These are phyloP conservation scores for Aspergillus nomiae DNA, from an alignment of 2,329 filamentous ascomycete species.

Conservation along the genomic window DNA sequence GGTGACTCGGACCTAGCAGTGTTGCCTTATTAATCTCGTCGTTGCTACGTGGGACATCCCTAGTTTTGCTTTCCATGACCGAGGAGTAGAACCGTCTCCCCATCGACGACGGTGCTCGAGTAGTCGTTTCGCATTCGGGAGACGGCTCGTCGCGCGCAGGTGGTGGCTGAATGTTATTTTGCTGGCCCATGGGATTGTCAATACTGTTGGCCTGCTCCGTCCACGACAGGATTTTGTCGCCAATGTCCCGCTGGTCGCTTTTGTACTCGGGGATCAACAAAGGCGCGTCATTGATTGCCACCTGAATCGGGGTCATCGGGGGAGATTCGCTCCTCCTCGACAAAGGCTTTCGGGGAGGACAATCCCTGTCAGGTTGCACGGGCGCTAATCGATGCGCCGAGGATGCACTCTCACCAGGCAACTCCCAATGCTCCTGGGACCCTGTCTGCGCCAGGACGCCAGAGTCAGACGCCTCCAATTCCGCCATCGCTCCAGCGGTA, in stretches of 20 bases:
- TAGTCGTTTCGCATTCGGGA: background rate
- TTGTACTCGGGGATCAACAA: background rate
- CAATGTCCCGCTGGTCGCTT: background rate
- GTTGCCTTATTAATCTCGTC: background rate
- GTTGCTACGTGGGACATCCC: background rate
- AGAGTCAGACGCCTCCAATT: background rate
- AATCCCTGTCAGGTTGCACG: background rate
- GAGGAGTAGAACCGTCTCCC: constrained; percentile 9
- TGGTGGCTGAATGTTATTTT: background rate
- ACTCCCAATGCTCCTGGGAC: background rate
- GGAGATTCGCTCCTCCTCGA: background rate
- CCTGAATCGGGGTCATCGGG: constrained; percentile 1
- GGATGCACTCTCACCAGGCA: background rate
- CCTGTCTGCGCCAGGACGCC: background rate
- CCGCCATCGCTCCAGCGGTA: background rate
- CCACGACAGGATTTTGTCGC: background rate
- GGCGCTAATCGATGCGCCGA: background rate
- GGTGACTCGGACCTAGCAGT: background rate
- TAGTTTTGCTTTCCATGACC: background rate
- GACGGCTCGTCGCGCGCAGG: background rate
- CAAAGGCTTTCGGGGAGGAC: constrained; percentile 4
- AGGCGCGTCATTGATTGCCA: constrained; percentile 2
- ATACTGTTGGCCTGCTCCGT: constrained; percentile 1
- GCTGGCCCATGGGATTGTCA: background rate
- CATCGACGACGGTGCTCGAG: background rate